phyloP scores from a whole-genome alignment of 2,329 filamentous ascomycete species.

The Pseudogymnoascus sp. region DNA sequence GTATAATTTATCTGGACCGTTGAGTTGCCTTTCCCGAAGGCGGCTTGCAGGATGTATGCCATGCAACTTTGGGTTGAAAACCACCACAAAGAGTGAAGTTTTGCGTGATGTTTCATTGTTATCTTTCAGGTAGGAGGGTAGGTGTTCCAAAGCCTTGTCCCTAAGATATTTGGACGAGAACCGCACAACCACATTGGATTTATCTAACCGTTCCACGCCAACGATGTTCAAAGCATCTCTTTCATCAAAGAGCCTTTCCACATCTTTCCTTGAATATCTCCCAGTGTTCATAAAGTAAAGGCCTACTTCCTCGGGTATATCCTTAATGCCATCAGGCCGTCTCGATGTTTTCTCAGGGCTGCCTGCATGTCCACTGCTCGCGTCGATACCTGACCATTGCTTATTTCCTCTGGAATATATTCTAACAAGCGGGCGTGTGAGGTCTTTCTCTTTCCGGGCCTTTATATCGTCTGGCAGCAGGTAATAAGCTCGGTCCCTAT shows the following conservation, averaged over 20 bases:
- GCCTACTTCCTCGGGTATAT: not conserved
- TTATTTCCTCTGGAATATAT: not conserved
- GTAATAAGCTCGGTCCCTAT: not conserved
- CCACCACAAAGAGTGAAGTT: not conserved
- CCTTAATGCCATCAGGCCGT: not conserved
- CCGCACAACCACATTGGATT: not conserved
- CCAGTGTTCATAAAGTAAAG: constrained; percentile 4
- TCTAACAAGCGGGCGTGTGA: not conserved
- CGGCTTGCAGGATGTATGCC: not conserved
- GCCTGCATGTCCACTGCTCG: not conserved
- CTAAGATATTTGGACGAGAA: not conserved
- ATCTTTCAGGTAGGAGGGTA: not conserved
- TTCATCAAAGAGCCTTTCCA: not conserved
- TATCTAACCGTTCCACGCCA: not conserved
- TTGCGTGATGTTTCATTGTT: not conserved
- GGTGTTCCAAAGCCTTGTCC: not conserved
- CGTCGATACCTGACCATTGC: not conserved
- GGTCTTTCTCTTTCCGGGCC: not conserved
- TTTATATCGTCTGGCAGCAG: not conserved
- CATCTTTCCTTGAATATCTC: not conserved
- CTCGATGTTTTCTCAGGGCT: not conserved
- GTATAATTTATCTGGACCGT: not conserved
- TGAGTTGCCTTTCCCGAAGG: not conserved
- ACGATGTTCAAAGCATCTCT: not conserved
- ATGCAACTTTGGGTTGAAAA: not conserved